Base-by-base conservation (phyloP, 1,139 yeast genomes). In the Eremothecium gossypii region DNA sequence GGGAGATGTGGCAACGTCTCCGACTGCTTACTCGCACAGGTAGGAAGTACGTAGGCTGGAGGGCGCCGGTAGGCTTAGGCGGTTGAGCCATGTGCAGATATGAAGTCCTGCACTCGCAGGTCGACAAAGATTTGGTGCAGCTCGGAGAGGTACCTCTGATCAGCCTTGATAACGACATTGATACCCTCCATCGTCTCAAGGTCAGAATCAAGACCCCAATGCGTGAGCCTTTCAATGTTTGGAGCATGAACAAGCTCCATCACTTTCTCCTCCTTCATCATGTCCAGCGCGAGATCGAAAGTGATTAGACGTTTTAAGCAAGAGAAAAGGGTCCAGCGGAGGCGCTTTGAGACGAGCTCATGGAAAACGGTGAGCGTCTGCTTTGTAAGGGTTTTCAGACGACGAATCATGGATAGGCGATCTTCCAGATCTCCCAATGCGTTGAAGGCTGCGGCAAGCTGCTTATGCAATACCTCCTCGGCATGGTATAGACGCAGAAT, bases 251-350 rank as follows among this genome's bases (percentile, higher is more conserved):
- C 9, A 8, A 34, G 14, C 8, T 34, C 29, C 29, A 34, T 34
- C 11, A 34, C 29, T 10, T 14, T 17, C 12, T 34, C 37, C 14
- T 17, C 37, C 14, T 23, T 14, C 27, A 23, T 34, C 29, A 34
- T 34, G 29, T 34, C 29, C 14, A 34, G 29, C 11, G 29, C 37
- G n/a, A 34, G 14, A 14, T 34, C 29, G 29, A 34, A 17, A 23
- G 37, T 14, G 10, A 34, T 20, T 9, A 34, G 37, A 4, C 37
- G 37, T 14, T 34, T 34, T 27, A 34, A 34, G 29, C 37, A 20
- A 14, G 37, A 34, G 29, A 34, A 34, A 9, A 34, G 37, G 37
- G 37, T 34, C 37, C 37, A 34, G n/a, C 37, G n/a, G 11, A 34
- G 29, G 5, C n/a, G 14, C 8, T 23, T 34, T 4, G 37, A 17